Conservation (phyloP, 331 rosid species). For the Malus hybrid region DNA sequence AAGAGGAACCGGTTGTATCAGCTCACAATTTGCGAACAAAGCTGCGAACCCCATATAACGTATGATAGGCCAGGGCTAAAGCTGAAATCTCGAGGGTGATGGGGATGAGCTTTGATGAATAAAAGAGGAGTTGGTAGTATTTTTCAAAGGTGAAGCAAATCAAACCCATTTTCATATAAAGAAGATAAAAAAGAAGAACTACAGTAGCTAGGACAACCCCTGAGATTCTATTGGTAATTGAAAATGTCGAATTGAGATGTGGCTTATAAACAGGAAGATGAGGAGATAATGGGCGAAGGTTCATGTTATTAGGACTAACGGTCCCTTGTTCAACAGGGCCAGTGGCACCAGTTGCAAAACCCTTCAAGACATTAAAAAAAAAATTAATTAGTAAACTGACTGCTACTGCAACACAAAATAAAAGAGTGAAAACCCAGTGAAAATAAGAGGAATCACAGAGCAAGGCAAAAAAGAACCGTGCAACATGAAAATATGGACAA, state of each 20-base stretch:
- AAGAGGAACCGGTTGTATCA: constrained; percentile 83
- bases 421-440: neutral
- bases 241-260: neutral
- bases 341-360: constrained; percentile 97
- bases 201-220: neutral
- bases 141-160: neutral
- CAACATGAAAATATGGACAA: neutral
- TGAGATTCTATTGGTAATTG: neutral
- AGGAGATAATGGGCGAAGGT: too few species aligned
- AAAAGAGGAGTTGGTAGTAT: too few species aligned
- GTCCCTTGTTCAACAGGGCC: constrained; percentile 95
- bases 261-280: too few species aligned
- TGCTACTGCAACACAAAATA: neutral
- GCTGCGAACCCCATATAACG: constrained; percentile 3
- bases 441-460: neutral
- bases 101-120: neutral
- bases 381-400: neutral
- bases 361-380: constrained; percentile 44
- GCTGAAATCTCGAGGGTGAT: neutral
- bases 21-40: constrained; percentile 35
- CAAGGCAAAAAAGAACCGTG: neutral
- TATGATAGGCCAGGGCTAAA: neutral
- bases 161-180: neutral
- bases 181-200: neutral
- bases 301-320: constrained; percentile 12